Evolutionary conservation across 371 early-diverging fungal species (phyloP), one percentile per base, ranked within the genome.

Genomic region (Parasitella parasitica): DNA sequence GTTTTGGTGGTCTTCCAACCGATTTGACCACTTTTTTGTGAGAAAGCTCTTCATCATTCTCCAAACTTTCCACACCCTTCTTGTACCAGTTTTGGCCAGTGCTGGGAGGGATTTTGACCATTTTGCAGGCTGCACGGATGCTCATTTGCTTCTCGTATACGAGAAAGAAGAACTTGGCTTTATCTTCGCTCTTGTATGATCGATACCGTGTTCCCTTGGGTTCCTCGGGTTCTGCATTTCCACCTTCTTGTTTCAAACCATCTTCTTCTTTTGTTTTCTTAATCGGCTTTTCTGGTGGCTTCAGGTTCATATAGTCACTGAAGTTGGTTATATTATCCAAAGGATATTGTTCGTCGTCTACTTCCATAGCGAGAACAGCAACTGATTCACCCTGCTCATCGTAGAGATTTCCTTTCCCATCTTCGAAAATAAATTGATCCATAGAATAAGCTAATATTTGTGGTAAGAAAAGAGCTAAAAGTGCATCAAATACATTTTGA

Each of bases 161-260:
- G 0, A 60, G 12, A 52, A 60, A 60, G 28, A 38, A 60, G 51
- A 60, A 60, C 28, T 60, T 52, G 3, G 37, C 43, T 38, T 51
- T 53, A 12, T 53, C 60, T 20, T 60, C 60, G 37, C 51, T 60
- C 39, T 60, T 60, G 22, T 60, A 49, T 50, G 46, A 48, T 8
- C 59, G 59, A 20, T 50, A 49, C 50, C 34, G 49, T 59, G 3
- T 50, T 26, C 48, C n/a, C n/a, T n/a, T n/a, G n/a, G n/a, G n/a
- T n/a, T n/a, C n/a, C n/a, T n/a, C n/a, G n/a, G n/a, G n/a, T n/a
- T n/a, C n/a, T n/a, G n/a, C n/a, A n/a, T n/a, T n/a, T n/a, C n/a
- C n/a, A n/a, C n/a, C n/a, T n/a, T n/a, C n/a, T n/a, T n/a, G n/a
- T n/a, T n/a, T n/a, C n/a, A n/a, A n/a, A n/a, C n/a, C n/a, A n/a